Evolutionary conservation across 75 land plant species (phyloP).

Genomic region (Selaginella moellendorffii): DNA sequence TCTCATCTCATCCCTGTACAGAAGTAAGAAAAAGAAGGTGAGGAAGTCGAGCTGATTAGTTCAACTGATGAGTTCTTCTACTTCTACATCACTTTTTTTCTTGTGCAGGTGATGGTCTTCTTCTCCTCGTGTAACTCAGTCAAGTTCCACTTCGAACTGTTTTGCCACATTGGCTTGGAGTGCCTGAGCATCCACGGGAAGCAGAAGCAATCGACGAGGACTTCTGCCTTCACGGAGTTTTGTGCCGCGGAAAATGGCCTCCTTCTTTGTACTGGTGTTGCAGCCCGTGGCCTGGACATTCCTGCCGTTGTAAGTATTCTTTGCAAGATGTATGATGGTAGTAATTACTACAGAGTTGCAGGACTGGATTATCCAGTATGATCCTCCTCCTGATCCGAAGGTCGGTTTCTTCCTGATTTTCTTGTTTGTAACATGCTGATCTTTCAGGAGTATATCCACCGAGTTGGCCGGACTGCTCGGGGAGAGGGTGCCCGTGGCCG

Average conservation of each 20-base stretch:
- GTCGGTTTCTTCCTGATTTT: slow-evolving; percentile 17
- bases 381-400: slow-evolving; percentile 91
- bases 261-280: slow-evolving; percentile 82
- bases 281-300: slow-evolving; percentile 93
- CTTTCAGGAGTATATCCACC: slow-evolving; percentile 76
- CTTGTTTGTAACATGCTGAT: background rate
- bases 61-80: background rate
- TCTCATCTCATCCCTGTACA: slow-evolving; percentile 73
- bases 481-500: slow-evolving; percentile 84
- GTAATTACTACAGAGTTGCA: slow-evolving; percentile 14
- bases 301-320: slow-evolving; percentile 63
- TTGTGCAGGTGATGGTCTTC: slow-evolving; percentile 56
- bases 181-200: slow-evolving; percentile 89
- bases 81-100: background rate
- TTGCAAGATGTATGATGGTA: background rate
- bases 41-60: background rate
- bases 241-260: slow-evolving; percentile 81
- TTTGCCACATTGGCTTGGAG: slow-evolving; percentile 71
- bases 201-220: slow-evolving; percentile 82
- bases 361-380: slow-evolving; percentile 98
- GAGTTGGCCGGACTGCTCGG: slow-evolving; percentile 94
- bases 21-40: slow-evolving; percentile 67
- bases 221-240: slow-evolving; percentile 73
- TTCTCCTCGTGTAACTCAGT: slow-evolving; percentile 87
- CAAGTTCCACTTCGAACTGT: slow-evolving; percentile 86